Evolutionary conservation across 202 grass and related monocot species (phyloP).

Genomic region (Carex sylvatica): DNA sequence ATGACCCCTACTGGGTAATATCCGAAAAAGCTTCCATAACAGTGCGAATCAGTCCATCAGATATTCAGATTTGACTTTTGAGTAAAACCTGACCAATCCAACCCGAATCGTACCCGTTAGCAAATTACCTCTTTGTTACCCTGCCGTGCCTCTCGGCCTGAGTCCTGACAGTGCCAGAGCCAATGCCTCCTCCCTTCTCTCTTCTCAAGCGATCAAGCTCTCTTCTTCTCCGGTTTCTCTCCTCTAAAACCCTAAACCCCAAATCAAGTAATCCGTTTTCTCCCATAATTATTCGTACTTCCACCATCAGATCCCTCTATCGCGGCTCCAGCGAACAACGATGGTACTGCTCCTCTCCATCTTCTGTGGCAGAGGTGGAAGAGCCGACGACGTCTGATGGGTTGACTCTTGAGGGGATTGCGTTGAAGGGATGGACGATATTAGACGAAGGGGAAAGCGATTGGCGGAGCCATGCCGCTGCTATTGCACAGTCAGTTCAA

Average conservation of each 20-base stretch:
- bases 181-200: slow-evolving; percentile 2
- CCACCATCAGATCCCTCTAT: not conserved
- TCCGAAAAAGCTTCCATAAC: too few species aligned
- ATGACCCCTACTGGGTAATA: too few species aligned
- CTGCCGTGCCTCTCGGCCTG: not conserved
- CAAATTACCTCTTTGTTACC: not conserved
- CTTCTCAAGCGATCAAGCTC: slow-evolving; percentile 25
- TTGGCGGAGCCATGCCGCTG: slow-evolving; percentile 88
- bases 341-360: slow-evolving; percentile 50
- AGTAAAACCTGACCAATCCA: not conserved
- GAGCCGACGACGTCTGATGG: slow-evolving; percentile 60
- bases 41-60: not conserved
- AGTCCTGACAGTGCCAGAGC: not conserved
- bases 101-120: not conserved
- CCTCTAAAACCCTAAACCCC: slow-evolving; percentile 21
- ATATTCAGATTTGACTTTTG: not conserved
- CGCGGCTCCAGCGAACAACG: not conserved
- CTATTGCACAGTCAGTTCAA: slow-evolving; percentile 66
- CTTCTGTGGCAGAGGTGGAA: slow-evolving; percentile 28
- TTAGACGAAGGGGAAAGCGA: slow-evolving; percentile 69
- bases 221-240: slow-evolving; percentile 32
- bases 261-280: slow-evolving; percentile 16
- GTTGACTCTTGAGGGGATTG: slow-evolving; percentile 61
- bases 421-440: slow-evolving; percentile 73
- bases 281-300: not conserved